Base-by-base conservation (phyloP, 768 basidiomycete species). In the Collybia sp. region DNA sequence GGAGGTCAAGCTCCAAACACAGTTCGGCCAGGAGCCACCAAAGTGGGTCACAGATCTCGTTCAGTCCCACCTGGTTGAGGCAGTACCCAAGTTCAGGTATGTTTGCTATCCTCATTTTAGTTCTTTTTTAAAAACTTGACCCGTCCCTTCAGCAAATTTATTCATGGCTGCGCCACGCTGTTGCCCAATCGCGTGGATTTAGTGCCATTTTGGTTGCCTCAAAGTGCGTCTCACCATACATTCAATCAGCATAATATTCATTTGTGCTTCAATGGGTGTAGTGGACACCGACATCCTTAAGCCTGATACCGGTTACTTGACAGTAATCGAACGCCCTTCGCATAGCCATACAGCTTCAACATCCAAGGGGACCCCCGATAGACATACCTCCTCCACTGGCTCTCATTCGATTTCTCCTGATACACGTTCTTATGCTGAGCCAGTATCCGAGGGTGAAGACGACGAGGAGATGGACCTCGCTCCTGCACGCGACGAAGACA, bases 171-270 rank as follows among this genome's bases (percentile, higher is more conserved):
- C 61, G 85, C 95, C 2, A 93, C 93, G 1, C 74, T 98, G 0
- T 67, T 98, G 9, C 93, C 94, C 15, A 80, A 89, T 57, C 86
- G 95, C 31, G 94, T 97, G 38, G 89, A 97, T 58, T 77, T 99
- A 17, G 88, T 99, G 31, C 96, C 96, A 5, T 99, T 97, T 75
- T 99, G 96, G 96, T 78, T 94, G 5, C 94, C 94, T 5, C 94
- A 98, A 62, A 96, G 88, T 90, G 62, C 34, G 77, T 55, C 45
- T 35, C 32, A 25, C 40, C 33, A 41, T 10, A 16, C 35, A 33
- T 11, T 42, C 40, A 36, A 30, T 38, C 30, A 31, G 32, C 1
- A 8, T 43, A 16, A 30, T 41, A 30, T 40, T 40, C 35, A 40
- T 17, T 48, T 25, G 19, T 32, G 25, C 13, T 31, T 38, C 38